A percentile compares a stretch with the other conserved stretches of the same genome.
phyloP scores from a whole-genome alignment of 306 rosid genomes.

The Fagus crenata region DNA sequence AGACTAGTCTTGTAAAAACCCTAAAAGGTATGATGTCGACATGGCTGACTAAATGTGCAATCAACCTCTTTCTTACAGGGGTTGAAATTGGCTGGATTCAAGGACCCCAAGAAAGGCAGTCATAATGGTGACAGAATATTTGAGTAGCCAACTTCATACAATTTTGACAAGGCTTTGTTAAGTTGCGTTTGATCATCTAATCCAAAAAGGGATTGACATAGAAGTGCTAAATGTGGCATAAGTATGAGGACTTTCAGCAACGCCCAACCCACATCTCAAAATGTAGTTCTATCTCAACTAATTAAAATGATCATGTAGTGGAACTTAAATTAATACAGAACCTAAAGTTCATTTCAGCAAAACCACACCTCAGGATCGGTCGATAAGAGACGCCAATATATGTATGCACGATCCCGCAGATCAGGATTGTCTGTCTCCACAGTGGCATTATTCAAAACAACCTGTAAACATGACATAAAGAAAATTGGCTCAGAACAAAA shows the following conservation, averaged over 20 bases:
- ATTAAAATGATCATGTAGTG: not conserved
- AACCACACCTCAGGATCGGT: slow-evolving; percentile 95
- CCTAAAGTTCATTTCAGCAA: not conserved
- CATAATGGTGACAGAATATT: slow-evolving; percentile 1
- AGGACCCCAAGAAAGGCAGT: not conserved
- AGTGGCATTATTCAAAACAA: slow-evolving; percentile 96
- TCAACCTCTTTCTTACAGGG: not conserved
- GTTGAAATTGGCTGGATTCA: slow-evolving; percentile 1
- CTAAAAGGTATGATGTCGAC: not conserved
- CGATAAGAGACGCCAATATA: slow-evolving; percentile 99
- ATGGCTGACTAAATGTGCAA: slow-evolving; percentile 10
- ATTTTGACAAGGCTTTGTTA: slow-evolving; percentile 7
- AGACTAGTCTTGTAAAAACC: not conserved
- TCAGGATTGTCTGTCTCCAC: slow-evolving; percentile 99
- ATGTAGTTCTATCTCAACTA: slow-evolving; percentile 11
- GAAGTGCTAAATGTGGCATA: not conserved
- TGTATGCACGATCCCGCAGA: slow-evolving; percentile 96
- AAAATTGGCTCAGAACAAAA: slow-evolving; percentile 18
- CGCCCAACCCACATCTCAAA: no score
- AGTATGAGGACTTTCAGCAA: not conserved
- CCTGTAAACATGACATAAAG: slow-evolving; percentile 50
- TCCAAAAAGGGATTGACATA: not conserved
- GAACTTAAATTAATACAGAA: slow-evolving; percentile 7
- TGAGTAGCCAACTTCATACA: slow-evolving; percentile 8
- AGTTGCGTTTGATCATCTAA: slow-evolving; percentile 24